phyloP scores from a whole-genome alignment of 352 stramenopile genomes.

The Halophytophthora polymorphica region DNA sequence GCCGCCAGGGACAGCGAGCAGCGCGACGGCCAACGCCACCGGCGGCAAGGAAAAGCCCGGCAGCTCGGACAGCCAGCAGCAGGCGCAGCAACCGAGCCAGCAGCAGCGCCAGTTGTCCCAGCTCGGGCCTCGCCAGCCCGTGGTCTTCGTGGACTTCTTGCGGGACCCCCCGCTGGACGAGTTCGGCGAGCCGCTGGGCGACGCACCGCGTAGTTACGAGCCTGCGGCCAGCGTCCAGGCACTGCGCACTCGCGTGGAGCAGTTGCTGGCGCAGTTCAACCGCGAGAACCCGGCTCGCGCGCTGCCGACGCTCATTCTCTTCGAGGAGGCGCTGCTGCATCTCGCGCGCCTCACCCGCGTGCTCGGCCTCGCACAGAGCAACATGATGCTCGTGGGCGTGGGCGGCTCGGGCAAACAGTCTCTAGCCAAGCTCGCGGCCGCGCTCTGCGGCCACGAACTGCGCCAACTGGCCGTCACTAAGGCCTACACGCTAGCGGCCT shows the following conservation, averaged over 20 bases:
- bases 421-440: constrained; percentile 71
- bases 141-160: constrained; percentile 86
- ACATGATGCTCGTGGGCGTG: constrained; percentile 91
- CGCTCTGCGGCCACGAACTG: constrained; percentile 68
- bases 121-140: constrained; percentile 3
- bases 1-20: constrained; percentile 3
- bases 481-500: constrained; percentile 76
- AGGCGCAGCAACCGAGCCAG: neutral
- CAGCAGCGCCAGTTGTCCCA: constrained; percentile 15
- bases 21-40: constrained; percentile 2
- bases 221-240: constrained; percentile 36
- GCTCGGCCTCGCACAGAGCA: constrained; percentile 76
- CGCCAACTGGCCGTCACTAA: constrained; percentile 91
- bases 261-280: constrained; percentile 78
- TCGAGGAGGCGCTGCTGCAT: constrained; percentile 88
- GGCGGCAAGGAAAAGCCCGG: constrained; percentile 6
- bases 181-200: constrained; percentile 69
- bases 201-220: constrained; percentile 86
- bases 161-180: constrained; percentile 80
- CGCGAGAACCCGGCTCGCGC: constrained; percentile 61
- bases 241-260: constrained; percentile 54
- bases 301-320: constrained; percentile 82
- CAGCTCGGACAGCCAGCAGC: constrained; percentile 5
- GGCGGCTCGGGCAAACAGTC: constrained; percentile 89
- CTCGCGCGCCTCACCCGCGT: constrained; percentile 81